These are phyloP conservation scores for Irpex sp. DNA, from an alignment of 1,284 basidiomycete species.

Conservation along the genomic window DNA sequence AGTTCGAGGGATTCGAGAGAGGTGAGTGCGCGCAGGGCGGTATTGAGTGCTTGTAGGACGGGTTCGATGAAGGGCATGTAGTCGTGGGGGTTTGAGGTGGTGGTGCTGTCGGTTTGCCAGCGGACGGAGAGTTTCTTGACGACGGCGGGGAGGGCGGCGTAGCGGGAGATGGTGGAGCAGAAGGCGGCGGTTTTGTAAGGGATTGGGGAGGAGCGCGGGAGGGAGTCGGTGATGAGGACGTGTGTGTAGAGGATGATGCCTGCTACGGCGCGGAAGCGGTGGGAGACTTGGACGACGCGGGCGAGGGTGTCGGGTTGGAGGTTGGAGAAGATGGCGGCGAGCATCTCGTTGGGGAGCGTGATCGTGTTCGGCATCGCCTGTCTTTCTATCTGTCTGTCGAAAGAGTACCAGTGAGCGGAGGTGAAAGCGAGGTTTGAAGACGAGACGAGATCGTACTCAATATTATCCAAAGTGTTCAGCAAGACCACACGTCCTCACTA, in stretches of 20 bases:
- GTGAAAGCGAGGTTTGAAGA: not conserved
- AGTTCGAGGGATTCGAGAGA: constrained; percentile 52
- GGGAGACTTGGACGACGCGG: constrained; percentile 39
- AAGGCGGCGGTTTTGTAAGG: constrained; percentile 43
- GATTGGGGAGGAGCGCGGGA: constrained; percentile 36
- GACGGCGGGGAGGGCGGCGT: constrained; percentile 39
- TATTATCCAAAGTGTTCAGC: no score
- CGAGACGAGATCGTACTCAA: not conserved
- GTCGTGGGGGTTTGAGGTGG: constrained; percentile 19
- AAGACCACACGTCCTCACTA: no score
- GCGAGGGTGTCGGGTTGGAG: constrained; percentile 38
- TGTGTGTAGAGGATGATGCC: constrained; percentile 54
- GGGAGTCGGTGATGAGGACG: constrained; percentile 40
- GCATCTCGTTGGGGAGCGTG: constrained; percentile 53
- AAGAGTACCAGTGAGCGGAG: not conserved
- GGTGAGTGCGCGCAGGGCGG: constrained; percentile 35
- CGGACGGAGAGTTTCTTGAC: constrained; percentile 45
- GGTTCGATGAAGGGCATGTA: constrained; percentile 22
- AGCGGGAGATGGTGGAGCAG: constrained; percentile 44
- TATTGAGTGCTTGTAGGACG: constrained; percentile 19
- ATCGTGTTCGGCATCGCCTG: no score
- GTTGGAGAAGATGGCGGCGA: constrained; percentile 42
- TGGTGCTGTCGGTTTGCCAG: constrained; percentile 37
- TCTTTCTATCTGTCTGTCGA: not conserved
- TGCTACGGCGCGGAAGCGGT: constrained; percentile 46